A percentile compares a stretch with the other conserved stretches of the same genome.
Conservation (phyloP, 2,329 filamentous ascomycete species). For the Penicillium sp. region DNA sequence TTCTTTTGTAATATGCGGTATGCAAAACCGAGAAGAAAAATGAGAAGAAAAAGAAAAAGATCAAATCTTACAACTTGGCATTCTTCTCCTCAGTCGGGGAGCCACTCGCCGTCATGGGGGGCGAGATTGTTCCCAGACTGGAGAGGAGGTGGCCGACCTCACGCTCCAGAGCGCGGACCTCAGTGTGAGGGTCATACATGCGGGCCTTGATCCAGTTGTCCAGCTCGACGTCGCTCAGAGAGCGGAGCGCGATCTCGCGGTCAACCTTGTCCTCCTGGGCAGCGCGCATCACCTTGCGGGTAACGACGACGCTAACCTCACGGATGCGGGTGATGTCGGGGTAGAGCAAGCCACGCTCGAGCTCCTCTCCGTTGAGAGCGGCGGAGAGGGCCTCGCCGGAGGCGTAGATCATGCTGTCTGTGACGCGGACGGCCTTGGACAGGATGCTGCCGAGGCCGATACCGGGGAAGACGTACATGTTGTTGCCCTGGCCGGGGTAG, state of each 20-base stretch:
- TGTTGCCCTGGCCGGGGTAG: conserved; percentile 69
- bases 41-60: not conserved
- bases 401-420: conserved; percentile 93
- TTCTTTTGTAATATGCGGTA: not conserved
- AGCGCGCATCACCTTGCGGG: conserved; percentile 84
- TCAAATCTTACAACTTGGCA: conserved; percentile 28
- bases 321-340: conserved; percentile 83
- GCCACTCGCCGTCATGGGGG: conserved; percentile 17
- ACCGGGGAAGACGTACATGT: conserved; percentile 92
- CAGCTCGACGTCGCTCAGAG: conserved; percentile 36
- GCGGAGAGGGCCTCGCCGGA: conserved; percentile 73
- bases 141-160: conserved; percentile 40
- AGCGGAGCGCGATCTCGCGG: conserved; percentile 38
- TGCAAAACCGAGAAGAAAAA: not conserved
- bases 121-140: conserved; percentile 23
- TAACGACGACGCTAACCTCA: conserved; percentile 76
- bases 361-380: conserved; percentile 70
- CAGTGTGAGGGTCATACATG: conserved; percentile 44
- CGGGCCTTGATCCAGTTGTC: conserved; percentile 42
- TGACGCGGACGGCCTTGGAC: conserved; percentile 74
- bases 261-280: conserved; percentile 71
- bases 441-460: conserved; percentile 89
- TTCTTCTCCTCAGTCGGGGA: conserved; percentile 26
- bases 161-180: conserved; percentile 40
- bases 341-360: conserved; percentile 77